Conservation (phyloP, 176 grass and related monocot species). For the Oryza australiensis region DNA sequence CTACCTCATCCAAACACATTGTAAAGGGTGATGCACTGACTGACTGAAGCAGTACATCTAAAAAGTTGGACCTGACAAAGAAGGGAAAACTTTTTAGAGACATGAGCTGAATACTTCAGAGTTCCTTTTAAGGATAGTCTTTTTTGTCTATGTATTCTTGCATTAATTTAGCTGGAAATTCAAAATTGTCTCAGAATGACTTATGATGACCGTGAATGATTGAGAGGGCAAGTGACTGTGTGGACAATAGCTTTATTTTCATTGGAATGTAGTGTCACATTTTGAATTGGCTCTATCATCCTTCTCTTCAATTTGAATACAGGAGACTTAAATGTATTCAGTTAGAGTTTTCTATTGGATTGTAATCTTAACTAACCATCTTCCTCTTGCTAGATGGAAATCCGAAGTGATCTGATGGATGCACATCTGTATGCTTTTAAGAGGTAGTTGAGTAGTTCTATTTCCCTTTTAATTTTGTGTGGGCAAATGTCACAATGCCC, state of each 20-base stretch:
- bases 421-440: constrained; percentile 99
- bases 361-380: constrained; percentile 30
- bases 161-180: constrained; percentile 14
- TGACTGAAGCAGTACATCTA: not conserved
- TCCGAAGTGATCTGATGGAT: constrained; percentile 97
- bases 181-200: not conserved
- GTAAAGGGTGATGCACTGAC: not conserved
- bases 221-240: not conserved
- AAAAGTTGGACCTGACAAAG: not conserved
- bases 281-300: not conserved
- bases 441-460: constrained; percentile 47
- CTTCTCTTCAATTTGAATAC: not conserved
- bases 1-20: not conserved
- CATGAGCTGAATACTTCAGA: not conserved
- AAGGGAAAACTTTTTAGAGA: not conserved
- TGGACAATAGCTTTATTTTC: constrained; percentile 11
- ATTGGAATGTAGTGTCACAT: not conserved
- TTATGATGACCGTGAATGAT: not conserved
- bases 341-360: not conserved
- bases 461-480: constrained; percentile 17
- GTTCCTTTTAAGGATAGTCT: not conserved
- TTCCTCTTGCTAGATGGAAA: constrained; percentile 79
- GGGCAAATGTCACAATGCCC: not conserved
- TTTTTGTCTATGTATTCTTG: constrained; percentile 12
- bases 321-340: not conserved